Evolutionary conservation across 495 filamentous ascomycete genomes (phyloP).

Genomic region (Parathielavia appendiculata): DNA sequence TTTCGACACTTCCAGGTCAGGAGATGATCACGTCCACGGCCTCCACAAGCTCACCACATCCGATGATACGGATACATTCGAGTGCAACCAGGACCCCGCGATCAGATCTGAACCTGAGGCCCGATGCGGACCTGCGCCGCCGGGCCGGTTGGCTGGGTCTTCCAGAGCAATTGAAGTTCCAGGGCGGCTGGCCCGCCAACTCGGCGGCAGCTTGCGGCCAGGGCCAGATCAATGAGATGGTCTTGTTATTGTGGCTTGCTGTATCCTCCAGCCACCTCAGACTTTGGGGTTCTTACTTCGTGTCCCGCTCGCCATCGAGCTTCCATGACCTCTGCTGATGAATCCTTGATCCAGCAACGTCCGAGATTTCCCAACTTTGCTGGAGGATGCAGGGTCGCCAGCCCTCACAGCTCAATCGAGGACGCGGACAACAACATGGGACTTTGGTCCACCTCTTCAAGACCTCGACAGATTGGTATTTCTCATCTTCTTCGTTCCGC

Average conservation of each 20-base stretch:
- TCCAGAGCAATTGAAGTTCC: slow-evolving; percentile 18
- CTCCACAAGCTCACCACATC: background rate
- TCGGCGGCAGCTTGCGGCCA: slow-evolving; percentile 25
- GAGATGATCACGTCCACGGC: background rate
- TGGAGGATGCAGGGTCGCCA: background rate
- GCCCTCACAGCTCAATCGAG: background rate
- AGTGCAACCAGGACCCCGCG: slow-evolving; percentile 3
- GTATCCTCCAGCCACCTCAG: too few species aligned
- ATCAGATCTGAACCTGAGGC: background rate
- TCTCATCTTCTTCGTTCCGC: slow-evolving; percentile 5
- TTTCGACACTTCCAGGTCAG: background rate
- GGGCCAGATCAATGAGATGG: too few species aligned
- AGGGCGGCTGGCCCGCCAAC: slow-evolving; percentile 20
- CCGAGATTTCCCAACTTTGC: too few species aligned
- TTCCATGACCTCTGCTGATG: too few species aligned
- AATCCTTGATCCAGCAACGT: background rate
- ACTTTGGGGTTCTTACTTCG: too few species aligned
- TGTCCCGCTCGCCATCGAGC: background rate
- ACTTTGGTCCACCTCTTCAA: background rate
- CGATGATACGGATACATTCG: background rate
- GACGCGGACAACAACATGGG: background rate
- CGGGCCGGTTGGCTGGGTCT: background rate
- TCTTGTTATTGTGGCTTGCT: background rate
- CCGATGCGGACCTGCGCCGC: slow-evolving; percentile 24
- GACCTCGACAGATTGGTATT: background rate